Percentiles rank a stretch among this genome's conserved stretches.
These are phyloP conservation scores for Gossypium schwendimanii DNA, from an alignment of 441 rosid genomes.

Conservation along the genomic window DNA sequence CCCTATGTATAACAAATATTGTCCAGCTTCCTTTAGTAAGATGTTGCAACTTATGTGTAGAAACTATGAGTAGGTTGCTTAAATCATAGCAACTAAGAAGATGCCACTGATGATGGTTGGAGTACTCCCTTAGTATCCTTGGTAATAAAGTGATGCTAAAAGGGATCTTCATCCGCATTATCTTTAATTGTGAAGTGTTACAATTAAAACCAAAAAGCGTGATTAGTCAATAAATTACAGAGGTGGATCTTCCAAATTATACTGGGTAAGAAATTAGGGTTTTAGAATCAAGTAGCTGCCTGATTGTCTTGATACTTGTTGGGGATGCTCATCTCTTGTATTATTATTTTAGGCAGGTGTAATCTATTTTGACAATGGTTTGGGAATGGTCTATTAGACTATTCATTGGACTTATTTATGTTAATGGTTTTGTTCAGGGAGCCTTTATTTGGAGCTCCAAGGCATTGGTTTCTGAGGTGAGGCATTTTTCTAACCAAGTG, in stretches of 20 bases:
- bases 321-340: not conserved
- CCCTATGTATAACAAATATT: not conserved
- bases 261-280: not conserved
- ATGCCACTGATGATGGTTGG: not conserved
- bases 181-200: not conserved
- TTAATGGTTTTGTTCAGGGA: slow-evolving; percentile 42
- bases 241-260: not conserved
- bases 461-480: slow-evolving; percentile 81
- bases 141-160: not conserved
- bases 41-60: not conserved
- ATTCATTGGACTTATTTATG: slow-evolving; percentile 13
- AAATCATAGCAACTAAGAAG: not conserved
- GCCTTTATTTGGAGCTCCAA: slow-evolving; percentile 90
- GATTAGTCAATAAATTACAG: not conserved
- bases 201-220: not conserved
- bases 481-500: slow-evolving; percentile 10
- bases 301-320: not conserved
- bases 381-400: slow-evolving; percentile 2
- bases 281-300: not conserved
- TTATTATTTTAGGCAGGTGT: not conserved
- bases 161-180: not conserved
- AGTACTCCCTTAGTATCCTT: not conserved
- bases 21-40: not conserved
- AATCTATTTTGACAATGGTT: not conserved
- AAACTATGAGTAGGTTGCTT: not conserved